phyloP scores from a whole-genome alignment of 2,329 filamentous ascomycete species.

The Beauveria varroae region DNA sequence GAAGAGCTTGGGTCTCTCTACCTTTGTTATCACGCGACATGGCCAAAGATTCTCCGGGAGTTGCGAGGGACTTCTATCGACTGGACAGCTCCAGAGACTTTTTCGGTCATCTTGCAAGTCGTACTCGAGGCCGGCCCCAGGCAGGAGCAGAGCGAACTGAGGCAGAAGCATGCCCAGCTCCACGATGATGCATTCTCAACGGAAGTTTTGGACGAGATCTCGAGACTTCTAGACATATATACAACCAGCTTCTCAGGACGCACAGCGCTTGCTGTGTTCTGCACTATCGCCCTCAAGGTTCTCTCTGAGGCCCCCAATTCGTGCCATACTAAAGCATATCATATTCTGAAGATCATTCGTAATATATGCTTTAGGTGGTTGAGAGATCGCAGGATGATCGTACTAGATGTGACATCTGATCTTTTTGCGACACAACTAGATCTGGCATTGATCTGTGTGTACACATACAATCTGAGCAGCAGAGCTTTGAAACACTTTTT shows the following conservation, averaged over 20 bases:
- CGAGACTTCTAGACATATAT: background rate
- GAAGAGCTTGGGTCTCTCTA: background rate
- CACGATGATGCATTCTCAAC: fast-evolving
- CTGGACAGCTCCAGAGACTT: background rate
- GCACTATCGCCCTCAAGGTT: background rate
- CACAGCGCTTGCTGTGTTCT: background rate
- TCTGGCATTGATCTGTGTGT: background rate
- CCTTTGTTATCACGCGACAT: background rate
- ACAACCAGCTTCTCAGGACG: background rate
- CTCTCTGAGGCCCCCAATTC: background rate
- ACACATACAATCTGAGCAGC: background rate
- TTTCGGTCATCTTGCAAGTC: background rate
- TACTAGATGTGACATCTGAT: background rate
- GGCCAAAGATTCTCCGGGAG: background rate
- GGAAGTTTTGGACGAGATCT: background rate
- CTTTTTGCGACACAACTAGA: background rate
- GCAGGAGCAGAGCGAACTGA: no score
- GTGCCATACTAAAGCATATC: fast-evolving
- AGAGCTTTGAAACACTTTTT: background rate
- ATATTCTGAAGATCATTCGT: background rate
- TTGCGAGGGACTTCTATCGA: background rate
- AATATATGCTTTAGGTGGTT: background rate
- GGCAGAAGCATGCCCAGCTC: background rate
- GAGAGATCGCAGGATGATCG: fast-evolving
- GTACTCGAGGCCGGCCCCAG: background rate